Conservation (phyloP, 1,284 basidiomycete species). For the Apiotrichum porosum region DNA sequence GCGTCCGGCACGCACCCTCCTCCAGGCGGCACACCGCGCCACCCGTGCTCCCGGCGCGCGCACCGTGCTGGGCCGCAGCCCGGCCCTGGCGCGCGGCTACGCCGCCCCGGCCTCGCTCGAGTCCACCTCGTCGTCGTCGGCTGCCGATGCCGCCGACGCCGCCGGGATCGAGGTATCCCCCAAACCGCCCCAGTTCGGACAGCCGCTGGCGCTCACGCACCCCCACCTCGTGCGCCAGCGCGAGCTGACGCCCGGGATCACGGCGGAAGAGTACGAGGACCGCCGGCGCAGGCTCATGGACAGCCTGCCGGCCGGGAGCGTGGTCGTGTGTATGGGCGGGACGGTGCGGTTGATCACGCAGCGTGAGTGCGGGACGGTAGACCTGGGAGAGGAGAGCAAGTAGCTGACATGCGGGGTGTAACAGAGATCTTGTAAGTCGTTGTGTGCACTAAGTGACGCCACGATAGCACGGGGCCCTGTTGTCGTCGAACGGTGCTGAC, state of each 20-base stretch:
- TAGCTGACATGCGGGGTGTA: slow-evolving; percentile 8
- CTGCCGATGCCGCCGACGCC: background rate
- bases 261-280: slow-evolving; percentile 73
- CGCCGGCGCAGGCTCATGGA: slow-evolving; percentile 71
- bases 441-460: too few relatives aligned
- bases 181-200: slow-evolving; percentile 68
- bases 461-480: too few relatives aligned
- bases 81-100: too few relatives aligned
- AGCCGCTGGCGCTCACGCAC: slow-evolving; percentile 70
- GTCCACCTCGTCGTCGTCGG: background rate
- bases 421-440: slow-evolving; percentile 55
- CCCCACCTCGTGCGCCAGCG: slow-evolving; percentile 66
- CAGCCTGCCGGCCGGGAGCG: slow-evolving; percentile 65
- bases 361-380: slow-evolving; percentile 56
- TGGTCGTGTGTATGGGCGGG: slow-evolving; percentile 75
- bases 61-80: too few relatives aligned
- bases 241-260: slow-evolving; percentile 83
- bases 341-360: slow-evolving; percentile 82
- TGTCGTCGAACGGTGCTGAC: background rate
- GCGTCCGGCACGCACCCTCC: too few relatives aligned
- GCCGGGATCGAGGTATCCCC: too few relatives aligned
- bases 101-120: too few relatives aligned
- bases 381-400: background rate
- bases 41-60: background rate
- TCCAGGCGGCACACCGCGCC: background rate